A percentile compares a stretch with the other conserved stretches of the same genome.
These are phyloP conservation scores for Cucurbita argyrosperma DNA, from an alignment of 306 rosid genomes.

Conservation along the genomic window DNA sequence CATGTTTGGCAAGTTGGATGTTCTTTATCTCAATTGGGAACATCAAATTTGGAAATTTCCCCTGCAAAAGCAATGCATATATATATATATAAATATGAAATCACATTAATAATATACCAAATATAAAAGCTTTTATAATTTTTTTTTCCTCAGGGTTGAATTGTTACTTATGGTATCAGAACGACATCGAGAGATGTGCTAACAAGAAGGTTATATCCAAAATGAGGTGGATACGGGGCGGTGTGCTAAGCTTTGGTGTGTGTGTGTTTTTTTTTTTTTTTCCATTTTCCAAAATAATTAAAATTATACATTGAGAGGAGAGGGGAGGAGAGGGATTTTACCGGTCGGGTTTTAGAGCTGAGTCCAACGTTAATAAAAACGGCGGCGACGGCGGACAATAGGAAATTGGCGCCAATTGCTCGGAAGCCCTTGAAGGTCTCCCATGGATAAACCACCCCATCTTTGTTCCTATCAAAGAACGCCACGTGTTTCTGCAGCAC, in stretches of 20 bases:
- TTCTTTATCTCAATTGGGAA: constrained; percentile 61
- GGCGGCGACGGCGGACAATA: constrained; percentile 21
- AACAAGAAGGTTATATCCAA: too few species aligned
- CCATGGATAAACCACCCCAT: constrained; percentile 70
- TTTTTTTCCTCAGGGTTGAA: too few species aligned
- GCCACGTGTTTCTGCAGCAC: constrained; percentile 58
- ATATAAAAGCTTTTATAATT: too few species aligned
- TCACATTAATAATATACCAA: not conserved
- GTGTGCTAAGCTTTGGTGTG: too few species aligned
- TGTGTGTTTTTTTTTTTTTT: too few species aligned
- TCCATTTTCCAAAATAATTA: too few species aligned
- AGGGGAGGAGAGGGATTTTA: not conserved
- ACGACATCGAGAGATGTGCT: too few species aligned
- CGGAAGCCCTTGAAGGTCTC: constrained; percentile 67
- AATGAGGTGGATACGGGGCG: too few species aligned
- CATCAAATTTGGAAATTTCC: constrained; percentile 41
- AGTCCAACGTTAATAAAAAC: constrained; percentile 43
- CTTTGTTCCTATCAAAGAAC: constrained; percentile 58
- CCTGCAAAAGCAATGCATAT: constrained; percentile 20
- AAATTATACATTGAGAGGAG: not conserved
- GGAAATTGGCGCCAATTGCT: constrained; percentile 46
- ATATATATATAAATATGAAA: not conserved
- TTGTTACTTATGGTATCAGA: too few species aligned
- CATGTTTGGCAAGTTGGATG: constrained; percentile 47
- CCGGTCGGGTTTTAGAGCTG: constrained; percentile 55